phyloP scores from a whole-genome alignment of 805 yeast species.

The Wickerhamomyces alni region DNA sequence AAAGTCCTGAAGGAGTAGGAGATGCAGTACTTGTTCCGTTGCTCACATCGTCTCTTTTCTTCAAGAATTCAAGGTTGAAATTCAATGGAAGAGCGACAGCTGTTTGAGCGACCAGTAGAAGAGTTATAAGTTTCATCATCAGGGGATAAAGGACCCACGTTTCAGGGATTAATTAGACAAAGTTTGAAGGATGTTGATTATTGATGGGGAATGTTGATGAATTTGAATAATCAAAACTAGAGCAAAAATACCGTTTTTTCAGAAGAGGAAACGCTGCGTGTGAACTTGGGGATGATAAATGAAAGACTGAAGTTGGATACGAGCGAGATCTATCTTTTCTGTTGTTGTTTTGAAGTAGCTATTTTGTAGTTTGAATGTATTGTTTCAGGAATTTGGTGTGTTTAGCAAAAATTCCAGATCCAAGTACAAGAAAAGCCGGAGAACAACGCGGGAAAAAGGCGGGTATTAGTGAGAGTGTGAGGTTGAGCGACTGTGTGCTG shows the following conservation, averaged over 20 bases:
- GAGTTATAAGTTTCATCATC: slow-evolving; percentile 9
- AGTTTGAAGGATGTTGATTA: neutral
- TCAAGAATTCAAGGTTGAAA: slow-evolving; percentile 6
- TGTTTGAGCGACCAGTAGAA: slow-evolving; percentile 8
- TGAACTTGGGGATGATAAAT: neutral
- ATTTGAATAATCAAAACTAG: too few species aligned
- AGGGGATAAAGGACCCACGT: neutral
- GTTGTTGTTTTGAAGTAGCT: neutral
- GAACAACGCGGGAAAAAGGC: neutral
- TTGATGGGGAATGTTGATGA: neutral
- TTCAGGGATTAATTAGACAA: neutral
- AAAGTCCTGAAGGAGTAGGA: too few species aligned
- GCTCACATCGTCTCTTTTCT: neutral
- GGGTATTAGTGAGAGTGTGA: too few species aligned
- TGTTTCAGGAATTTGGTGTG: neutral
- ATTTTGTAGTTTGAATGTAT: neutral
- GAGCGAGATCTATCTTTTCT: neutral
- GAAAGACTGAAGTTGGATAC: slow-evolving; percentile 3
- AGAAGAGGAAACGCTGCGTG: neutral
- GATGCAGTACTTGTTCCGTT: too few species aligned
- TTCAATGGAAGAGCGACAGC: slow-evolving; percentile 13
- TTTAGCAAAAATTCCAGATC: neutral
- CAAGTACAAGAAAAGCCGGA: neutral
- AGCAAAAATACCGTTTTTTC: too few species aligned
- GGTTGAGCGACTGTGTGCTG: too few species aligned